Evolutionary conservation across 2,329 filamentous ascomycete species (phyloP), one percentile per base, ranked within the genome.

Genomic region (Dothidotthia symphoricarpi): DNA sequence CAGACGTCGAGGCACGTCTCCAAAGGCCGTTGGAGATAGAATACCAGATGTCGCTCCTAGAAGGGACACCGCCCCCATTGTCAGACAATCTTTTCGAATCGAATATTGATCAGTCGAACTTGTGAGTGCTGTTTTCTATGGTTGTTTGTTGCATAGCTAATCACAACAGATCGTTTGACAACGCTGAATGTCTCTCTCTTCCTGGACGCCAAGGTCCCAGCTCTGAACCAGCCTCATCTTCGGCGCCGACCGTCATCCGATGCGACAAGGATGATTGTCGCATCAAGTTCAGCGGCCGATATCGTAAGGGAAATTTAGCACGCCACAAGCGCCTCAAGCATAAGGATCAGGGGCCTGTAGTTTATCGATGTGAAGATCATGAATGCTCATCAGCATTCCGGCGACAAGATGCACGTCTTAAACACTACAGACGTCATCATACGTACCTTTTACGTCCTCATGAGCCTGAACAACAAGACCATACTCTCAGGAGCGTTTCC

Each of bases 301-400:
- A 28, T 28, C 16, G 25, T 13, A 35, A 10, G 16, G 16, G 16
- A 4, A 35, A 35, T 16, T 10, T 35, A 11, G 17, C 12, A 6
- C 28, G 33, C 10, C 33, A 35, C 6, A 9, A 13, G 6, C 25
- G 33, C 2, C n/a, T 12, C n/a, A 35, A 35, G 25, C 33, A 35
- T n/a, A 17, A 8, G 5, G 16, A 11, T 15, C 10, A 24, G 10
- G 10, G n/a, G n/a, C n/a, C 8, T 4, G 14, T 22, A 10, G 12
- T 12, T 12, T 35, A 28, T 10, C 6, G 5, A 10, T 35, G 33
- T 19, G 25, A 35, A n/a, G 25, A 15, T 10, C 16, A 28, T 6
- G 6, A 10, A 16, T 35, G 33, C 25, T 7, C 16, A 6, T 13
- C 6, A 3, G 6, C 1, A 6, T 35, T 35, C n/a, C 6, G 24